Base-by-base conservation (phyloP, 2,329 filamentous ascomycete genomes). In the Trichoderma simmonsii region DNA sequence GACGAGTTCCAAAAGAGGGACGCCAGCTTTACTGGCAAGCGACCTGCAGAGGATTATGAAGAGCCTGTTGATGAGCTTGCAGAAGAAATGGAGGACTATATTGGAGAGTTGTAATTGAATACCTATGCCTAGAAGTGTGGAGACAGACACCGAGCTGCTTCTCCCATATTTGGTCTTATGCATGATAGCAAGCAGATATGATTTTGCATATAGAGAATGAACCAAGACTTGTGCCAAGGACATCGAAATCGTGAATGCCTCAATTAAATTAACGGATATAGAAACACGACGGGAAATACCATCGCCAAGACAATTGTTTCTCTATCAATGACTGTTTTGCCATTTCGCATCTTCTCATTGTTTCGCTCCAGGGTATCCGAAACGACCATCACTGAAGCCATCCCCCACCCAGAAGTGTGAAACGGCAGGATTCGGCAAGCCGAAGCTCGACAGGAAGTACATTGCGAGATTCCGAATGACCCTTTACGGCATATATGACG, bases 1-100 rank as follows among this genome's bases (percentile, higher is more conserved):
- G 80, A 84, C n/a, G 77, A 76, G 30, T 81, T 78, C 74, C 72
- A 76, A 34, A 72, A 74, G 24, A 77, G 71, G 34, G 75, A 71
- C 72, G 74, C 68, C 12, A 71, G n/a, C 32, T 64, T 34, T 7
- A 64, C 59, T 2, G 68, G 59, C 39, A 57, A 48, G 30, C 24
- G 36, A 48, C 60, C 64, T 73, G 78, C 73, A 36, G 74, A 77
- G 7, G 39, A 73, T 6, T 32, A 48, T 34, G 66, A 69, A 4
- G 66, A 70, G 66, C 66, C 66, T 36, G 11, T 28, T 26, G 66
- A 70, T 36, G 66, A 70, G 43, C 28, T 70, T 28, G 74, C 75
- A 14, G 75, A 78, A 48, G 81, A 82, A 70, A 71, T 57, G 3
- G 57, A 60, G 57, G n/a, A 60, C 8, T 60, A 32, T 60, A 36